These are phyloP conservation scores for Papiliotrema nemorosa DNA, from an alignment of 1,284 basidiomycete species.

Conservation along the genomic window DNA sequence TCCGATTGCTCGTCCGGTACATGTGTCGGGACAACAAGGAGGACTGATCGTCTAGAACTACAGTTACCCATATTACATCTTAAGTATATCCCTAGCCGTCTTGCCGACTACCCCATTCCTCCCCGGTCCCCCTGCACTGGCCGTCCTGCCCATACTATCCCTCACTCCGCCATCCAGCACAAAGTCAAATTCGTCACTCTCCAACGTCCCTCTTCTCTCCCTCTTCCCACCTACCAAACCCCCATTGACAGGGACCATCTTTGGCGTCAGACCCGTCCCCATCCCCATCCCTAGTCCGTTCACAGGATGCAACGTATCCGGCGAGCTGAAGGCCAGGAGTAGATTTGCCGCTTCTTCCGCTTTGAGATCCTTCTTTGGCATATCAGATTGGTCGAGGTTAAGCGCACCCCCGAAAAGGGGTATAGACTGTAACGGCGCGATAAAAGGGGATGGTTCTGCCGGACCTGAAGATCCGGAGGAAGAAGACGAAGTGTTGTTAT, in stretches of 20 bases:
- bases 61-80: no score
- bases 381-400: slow-evolving; percentile 20
- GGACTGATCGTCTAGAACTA: no score
- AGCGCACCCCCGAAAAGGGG: slow-evolving; percentile 39
- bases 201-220: slow-evolving; percentile 23
- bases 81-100: slow-evolving; percentile 43
- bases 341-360: slow-evolving; percentile 45
- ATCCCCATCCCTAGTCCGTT: slow-evolving; percentile 7
- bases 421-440: slow-evolving; percentile 40
- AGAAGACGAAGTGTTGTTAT: slow-evolving; percentile 11
- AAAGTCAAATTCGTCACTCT: slow-evolving; percentile 44
- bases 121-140: not conserved
- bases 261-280: slow-evolving; percentile 15
- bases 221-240: slow-evolving; percentile 3
- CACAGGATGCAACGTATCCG: slow-evolving; percentile 37
- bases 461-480: slow-evolving; percentile 20
- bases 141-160: not conserved
- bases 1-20: no score
- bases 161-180: slow-evolving; percentile 29
- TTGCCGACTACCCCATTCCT: slow-evolving; percentile 26
- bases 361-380: slow-evolving; percentile 3
- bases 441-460: slow-evolving; percentile 39
- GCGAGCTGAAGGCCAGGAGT: slow-evolving; percentile 41
- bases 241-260: slow-evolving; percentile 15
- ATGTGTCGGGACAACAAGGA: no score